A percentile compares a stretch with the other conserved stretches of the same genome.
Conservation (phyloP, 2,329 filamentous ascomycete genomes). For the Coniochaeta pulveracea region DNA sequence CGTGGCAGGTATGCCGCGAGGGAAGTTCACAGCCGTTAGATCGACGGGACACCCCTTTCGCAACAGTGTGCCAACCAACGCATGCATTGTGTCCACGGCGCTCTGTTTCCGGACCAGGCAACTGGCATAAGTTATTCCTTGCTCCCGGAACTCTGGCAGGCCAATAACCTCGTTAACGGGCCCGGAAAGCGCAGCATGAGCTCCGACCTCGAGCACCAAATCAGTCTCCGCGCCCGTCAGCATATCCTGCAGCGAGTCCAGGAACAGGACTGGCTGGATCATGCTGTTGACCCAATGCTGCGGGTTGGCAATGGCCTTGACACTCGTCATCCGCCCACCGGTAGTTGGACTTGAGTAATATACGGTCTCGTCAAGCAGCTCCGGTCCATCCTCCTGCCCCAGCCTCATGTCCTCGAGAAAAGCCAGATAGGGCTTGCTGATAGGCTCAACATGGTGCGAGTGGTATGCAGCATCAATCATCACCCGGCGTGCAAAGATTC, state of each 20-base stretch:
- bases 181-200: conserved; percentile 22
- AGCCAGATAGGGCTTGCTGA: conserved; percentile 11
- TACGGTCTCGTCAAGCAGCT: conserved; percentile 1
- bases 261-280: conserved; percentile 23
- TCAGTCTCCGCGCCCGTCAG: conserved; percentile 9
- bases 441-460: conserved; percentile 16
- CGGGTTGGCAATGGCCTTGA: conserved; percentile 9
- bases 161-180: conserved; percentile 21
- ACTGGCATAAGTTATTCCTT: background rate
- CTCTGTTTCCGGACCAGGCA: background rate
- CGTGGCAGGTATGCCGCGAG: conserved; percentile 7
- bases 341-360: conserved; percentile 15
- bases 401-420: background rate
- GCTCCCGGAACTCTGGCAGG: conserved; percentile 9
- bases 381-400: background rate
- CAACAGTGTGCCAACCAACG: background rate
- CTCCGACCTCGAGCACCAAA: conserved; percentile 20
- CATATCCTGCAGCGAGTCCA: conserved; percentile 15
- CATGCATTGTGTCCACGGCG: background rate
- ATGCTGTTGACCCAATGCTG: conserved; percentile 15
- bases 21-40: conserved; percentile 17
- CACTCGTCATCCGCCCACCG: conserved; percentile 9
- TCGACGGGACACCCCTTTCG: background rate
- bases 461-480: conserved; percentile 18
- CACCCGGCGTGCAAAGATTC: conserved; percentile 14